Conservation (phyloP, 306 rosid genomes). For the Mimosa pudica region DNA sequence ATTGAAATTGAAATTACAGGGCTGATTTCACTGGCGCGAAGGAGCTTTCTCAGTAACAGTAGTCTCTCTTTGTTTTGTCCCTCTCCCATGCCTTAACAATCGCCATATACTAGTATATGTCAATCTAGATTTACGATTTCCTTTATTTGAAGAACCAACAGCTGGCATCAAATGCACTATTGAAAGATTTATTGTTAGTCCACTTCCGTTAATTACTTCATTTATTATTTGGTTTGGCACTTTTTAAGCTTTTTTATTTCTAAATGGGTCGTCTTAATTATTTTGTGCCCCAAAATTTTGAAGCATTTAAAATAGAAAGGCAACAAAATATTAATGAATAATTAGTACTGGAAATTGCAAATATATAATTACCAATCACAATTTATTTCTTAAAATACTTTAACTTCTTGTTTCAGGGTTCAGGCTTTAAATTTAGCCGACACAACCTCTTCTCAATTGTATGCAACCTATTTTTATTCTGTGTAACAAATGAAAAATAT, state of each 20-base stretch:
- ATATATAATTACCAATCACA: no score
- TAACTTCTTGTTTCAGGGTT: no score
- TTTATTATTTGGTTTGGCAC: neutral
- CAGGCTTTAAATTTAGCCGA: no score
- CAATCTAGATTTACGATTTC: no score
- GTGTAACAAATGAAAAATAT: no score
- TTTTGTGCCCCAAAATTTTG: neutral
- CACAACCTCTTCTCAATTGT: no score
- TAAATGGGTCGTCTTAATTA: neutral
- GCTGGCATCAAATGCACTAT: neutral
- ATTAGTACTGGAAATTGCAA: neutral
- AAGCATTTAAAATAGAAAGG: neutral
- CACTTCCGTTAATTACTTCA: neutral
- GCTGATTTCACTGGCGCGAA: neutral
- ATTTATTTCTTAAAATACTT: no score
- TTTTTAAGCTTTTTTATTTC: neutral
- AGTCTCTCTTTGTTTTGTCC: neutral
- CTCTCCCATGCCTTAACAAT: conserved; percentile 7
- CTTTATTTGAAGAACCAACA: no score
- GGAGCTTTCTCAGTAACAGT: neutral
- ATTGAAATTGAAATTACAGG: conserved; percentile 21
- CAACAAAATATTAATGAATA: no score
- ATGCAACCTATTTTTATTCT: no score
- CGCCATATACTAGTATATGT: neutral
- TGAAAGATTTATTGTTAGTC: neutral